phyloP scores from a whole-genome alignment of 2,329 filamentous ascomycete genomes.

The Apiospora rasikravindrae region DNA sequence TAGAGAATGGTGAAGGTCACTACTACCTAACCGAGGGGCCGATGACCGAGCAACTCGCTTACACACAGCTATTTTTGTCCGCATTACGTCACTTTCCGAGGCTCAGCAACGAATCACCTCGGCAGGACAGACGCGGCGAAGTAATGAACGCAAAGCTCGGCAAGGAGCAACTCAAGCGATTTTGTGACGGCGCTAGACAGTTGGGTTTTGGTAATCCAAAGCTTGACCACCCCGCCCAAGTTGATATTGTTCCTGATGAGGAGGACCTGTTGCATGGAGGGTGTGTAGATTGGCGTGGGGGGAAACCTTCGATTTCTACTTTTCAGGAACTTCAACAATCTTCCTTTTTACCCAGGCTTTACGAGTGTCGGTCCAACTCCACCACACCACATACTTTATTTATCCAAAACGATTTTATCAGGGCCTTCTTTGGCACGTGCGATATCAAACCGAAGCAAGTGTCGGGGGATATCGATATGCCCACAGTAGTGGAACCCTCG shows the following conservation, averaged over 20 bases:
- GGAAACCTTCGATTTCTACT: slow-evolving; percentile 4
- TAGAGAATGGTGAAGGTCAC: neutral
- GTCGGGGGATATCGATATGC: neutral
- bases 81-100: slow-evolving; percentile 11
- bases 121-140: slow-evolving; percentile 8
- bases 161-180: neutral
- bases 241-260: neutral
- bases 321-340: slow-evolving; percentile 12
- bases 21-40: neutral
- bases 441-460: slow-evolving; percentile 7
- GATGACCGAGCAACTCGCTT: slow-evolving; percentile 14
- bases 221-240: neutral
- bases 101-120: slow-evolving; percentile 14
- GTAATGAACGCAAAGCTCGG: neutral
- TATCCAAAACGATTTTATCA: slow-evolving; percentile 8
- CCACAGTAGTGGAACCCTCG: slow-evolving; percentile 3
- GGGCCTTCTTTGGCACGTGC: neutral
- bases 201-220: slow-evolving; percentile 12
- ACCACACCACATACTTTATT: neutral
- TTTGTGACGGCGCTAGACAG: neutral
- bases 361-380: neutral
- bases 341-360: slow-evolving; percentile 14
- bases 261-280: neutral
- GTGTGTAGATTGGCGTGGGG: slow-evolving; percentile 17
- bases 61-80: neutral